phyloP scores from a whole-genome alignment of 169 alveolate species.

The Plasmodium gaboni region DNA sequence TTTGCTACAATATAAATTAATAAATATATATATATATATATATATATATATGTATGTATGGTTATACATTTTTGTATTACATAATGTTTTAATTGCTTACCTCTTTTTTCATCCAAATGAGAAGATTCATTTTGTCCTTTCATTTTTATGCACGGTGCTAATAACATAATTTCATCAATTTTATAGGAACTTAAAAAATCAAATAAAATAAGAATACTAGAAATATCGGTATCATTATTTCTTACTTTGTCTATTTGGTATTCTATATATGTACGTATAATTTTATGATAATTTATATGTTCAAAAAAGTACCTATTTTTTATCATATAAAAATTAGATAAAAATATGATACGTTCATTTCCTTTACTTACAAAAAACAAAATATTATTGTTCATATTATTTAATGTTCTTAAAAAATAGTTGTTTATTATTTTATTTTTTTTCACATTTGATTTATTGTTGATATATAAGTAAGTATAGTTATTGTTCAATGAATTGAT shows the following conservation, averaged over 20 bases:
- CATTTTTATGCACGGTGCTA: neutral
- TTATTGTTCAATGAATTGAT: constrained; percentile 7
- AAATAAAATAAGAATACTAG: constrained; percentile 2
- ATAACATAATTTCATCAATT: constrained; percentile 37
- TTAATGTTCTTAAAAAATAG: constrained; percentile 33
- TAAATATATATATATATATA: neutral
- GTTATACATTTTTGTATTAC: neutral
- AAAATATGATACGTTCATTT: constrained; percentile 13
- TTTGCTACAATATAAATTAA: neutral
- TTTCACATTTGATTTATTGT: constrained; percentile 2
- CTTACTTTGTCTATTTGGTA: constrained; percentile 3
- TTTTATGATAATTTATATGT: neutral
- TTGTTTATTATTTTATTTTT: constrained; percentile 34
- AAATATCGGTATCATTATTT: neutral
- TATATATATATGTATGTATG: neutral
- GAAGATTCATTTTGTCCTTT: neutral
- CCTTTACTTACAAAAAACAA: constrained; percentile 8
- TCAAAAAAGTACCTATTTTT: constrained; percentile 31
- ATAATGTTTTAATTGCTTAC: neutral
- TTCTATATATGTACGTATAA: constrained; percentile 3
- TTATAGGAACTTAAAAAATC: constrained; percentile 45
- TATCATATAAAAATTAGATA: constrained; percentile 28
- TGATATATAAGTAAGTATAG: constrained; percentile 54
- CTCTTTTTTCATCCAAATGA: neutral
- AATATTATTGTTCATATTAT: constrained; percentile 26